Evolutionary conservation across 345 rosid species (phyloP), one percentile per base, ranked within the genome.

Genomic region (Salix suchowensis): DNA sequence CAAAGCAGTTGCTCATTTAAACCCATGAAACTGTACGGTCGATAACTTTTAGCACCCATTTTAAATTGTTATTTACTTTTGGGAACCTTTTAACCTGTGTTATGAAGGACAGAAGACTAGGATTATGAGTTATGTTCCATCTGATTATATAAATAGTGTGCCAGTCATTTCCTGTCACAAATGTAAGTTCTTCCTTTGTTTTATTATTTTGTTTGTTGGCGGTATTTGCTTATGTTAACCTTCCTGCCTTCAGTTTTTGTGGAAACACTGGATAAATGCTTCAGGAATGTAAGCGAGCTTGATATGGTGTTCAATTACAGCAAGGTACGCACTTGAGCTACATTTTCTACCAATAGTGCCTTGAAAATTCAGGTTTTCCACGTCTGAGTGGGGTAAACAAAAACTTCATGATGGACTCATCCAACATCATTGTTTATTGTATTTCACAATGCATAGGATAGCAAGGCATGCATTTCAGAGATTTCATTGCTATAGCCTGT

Each of bases 231-330:
- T 13, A 79, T 67, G 65, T 34, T 16, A 24, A 37, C 74, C 82
- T 19, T 81, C 65, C 13, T 82, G 73, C 72, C 82, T 83, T 76
- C 94, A 96, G 99, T 96, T 86, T 86, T 91, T 83, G 99, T 92
- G 83, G 97, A 93, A 86, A 91, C 97, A 10, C 84, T 96, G 83
- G 99, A 96, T 88, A 96, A 90, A 85, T 96, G 99, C 97, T 92
- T 93, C 92, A 91, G 86, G 82, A 91, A 96, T 84, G 98, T 93
- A 58, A 91, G 96, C 32, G 97, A 96, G 88, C 98, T 91, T 42
- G 98, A 92, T 83, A 87, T 91, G 7, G 90, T 94, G 71, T 91
- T 88, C 88, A 92, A 89, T 75, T 93, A 94, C 87, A 87, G 89
- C 85, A 96, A 96, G 99, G 97, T 93, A 46, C 2, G 23, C 69